Percentiles rank a stretch among this genome's conserved stretches.
Evolutionary conservation across 169 alveolate species (phyloP).

Genomic region (Cryptosporidium bovis): DNA sequence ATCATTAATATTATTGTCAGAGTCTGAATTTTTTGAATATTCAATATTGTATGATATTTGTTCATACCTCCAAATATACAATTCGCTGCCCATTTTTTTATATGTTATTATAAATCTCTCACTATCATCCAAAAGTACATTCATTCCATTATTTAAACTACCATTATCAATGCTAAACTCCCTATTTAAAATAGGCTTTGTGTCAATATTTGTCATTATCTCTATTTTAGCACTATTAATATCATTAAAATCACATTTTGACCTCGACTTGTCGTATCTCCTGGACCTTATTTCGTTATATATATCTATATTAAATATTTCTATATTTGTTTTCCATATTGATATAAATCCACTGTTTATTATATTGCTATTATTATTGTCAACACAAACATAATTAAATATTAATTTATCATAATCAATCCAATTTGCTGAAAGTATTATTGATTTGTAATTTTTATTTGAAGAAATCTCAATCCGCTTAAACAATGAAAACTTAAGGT

Average conservation of each 20-base stretch:
- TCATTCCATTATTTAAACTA: not conserved
- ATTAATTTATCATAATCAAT: constrained; percentile 19
- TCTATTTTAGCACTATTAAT: not conserved
- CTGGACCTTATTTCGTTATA: constrained; percentile 38
- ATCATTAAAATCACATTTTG: not conserved
- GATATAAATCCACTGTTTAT: not conserved
- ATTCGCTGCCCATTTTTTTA: not conserved
- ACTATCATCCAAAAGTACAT: constrained; percentile 13
- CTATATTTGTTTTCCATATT: constrained; percentile 49
- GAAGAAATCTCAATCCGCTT: not conserved
- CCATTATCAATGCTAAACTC: not conserved
- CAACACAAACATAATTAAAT: not conserved
- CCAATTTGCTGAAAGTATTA: constrained; percentile 8
- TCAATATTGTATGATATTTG: not conserved
- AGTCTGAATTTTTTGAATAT: not conserved
- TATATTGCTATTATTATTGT: not conserved
- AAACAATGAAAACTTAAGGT: constrained; percentile 6
- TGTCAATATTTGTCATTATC: constrained; percentile 12
- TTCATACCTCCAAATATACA: constrained; percentile 66
- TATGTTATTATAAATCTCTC: constrained; percentile 58
- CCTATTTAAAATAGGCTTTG: constrained; percentile 18
- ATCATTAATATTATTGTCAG: not conserved
- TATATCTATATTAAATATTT: constrained; percentile 27
- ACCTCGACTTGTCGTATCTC: constrained; percentile 11
- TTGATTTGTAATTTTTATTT: not conserved